phyloP scores from a whole-genome alignment of 2,329 filamentous ascomycete genomes.

The Colletotrichum sp. region DNA sequence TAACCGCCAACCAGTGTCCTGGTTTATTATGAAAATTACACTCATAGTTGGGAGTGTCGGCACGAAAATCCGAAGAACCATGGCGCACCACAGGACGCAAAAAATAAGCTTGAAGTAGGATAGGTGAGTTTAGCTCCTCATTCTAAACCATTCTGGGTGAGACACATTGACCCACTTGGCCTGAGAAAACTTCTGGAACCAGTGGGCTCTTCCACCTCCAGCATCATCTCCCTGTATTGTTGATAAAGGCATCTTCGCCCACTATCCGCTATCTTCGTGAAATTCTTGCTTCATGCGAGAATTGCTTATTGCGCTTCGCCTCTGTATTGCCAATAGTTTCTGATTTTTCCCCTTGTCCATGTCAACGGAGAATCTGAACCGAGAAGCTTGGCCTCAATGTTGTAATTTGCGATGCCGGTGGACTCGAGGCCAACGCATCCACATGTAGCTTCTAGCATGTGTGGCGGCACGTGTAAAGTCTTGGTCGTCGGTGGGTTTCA shows the following conservation, averaged over 20 bases:
- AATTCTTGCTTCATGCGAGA: neutral
- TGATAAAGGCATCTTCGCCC: neutral
- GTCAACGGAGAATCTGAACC: neutral
- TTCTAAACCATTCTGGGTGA: neutral
- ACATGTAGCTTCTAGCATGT: neutral
- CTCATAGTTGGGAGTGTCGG: neutral
- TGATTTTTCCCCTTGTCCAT: neutral
- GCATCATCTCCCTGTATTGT: neutral
- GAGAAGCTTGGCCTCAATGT: neutral
- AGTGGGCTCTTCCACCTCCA: neutral
- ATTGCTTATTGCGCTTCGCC: neutral
- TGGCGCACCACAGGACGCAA: neutral
- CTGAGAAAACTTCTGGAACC: neutral
- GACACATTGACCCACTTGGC: slow-evolving; percentile 1
- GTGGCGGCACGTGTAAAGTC: neutral
- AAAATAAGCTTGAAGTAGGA: slow-evolving; percentile 5
- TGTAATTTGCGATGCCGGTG: neutral
- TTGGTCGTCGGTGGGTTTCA: neutral
- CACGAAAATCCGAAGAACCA: neutral
- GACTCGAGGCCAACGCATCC: neutral
- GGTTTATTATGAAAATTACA: neutral
- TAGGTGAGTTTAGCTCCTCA: neutral
- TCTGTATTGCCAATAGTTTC: neutral
- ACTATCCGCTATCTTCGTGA: neutral
- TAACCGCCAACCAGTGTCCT: neutral